phyloP scores from a whole-genome alignment of 2,329 filamentous ascomycete species.

The Fusarium sp. region DNA sequence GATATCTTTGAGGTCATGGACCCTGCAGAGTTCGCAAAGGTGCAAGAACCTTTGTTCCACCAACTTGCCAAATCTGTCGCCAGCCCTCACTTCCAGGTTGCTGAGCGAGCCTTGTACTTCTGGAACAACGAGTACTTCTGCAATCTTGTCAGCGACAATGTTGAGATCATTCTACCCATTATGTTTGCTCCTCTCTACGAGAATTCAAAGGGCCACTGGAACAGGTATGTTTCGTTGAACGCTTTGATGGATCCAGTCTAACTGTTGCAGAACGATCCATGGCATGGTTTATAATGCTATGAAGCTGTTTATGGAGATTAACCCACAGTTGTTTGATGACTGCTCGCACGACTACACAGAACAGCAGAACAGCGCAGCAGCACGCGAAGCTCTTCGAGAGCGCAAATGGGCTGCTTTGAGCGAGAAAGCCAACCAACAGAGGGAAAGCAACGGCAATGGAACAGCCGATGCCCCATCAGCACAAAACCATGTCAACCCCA shows the following conservation, averaged over 20 bases:
- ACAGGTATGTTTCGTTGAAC: constrained; percentile 72
- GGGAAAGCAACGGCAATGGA: constrained; percentile 53
- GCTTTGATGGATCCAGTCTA: neutral
- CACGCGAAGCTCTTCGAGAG: constrained; percentile 83
- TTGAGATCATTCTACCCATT: constrained; percentile 97
- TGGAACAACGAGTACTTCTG: constrained; percentile 99
- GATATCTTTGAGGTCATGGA: constrained; percentile 99
- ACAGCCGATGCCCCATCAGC: constrained; percentile 47
- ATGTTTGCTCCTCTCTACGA: constrained; percentile 99
- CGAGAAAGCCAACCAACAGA: constrained; percentile 80
- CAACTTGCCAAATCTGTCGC: constrained; percentile 98
- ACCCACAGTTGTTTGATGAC: constrained; percentile 97
- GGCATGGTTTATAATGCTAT: constrained; percentile 99
- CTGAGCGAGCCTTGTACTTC: constrained; percentile 96
- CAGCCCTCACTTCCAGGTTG: constrained; percentile 98
- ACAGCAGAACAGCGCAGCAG: constrained; percentile 90
- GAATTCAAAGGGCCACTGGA: constrained; percentile 99
- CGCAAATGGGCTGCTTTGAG: constrained; percentile 89
- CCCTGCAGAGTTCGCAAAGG: constrained; percentile 96
- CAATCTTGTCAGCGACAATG: constrained; percentile 98
- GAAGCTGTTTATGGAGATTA: constrained; percentile 99
- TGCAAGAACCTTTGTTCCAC: constrained; percentile 96
- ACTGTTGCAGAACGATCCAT: constrained; percentile 83
- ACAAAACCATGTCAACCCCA: constrained; percentile 54
- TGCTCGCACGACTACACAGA: constrained; percentile 99